A percentile compares a stretch with the other conserved stretches of the same genome.
Conservation (phyloP, 2,329 filamentous ascomycete genomes). For the Diaporthe capsici region DNA sequence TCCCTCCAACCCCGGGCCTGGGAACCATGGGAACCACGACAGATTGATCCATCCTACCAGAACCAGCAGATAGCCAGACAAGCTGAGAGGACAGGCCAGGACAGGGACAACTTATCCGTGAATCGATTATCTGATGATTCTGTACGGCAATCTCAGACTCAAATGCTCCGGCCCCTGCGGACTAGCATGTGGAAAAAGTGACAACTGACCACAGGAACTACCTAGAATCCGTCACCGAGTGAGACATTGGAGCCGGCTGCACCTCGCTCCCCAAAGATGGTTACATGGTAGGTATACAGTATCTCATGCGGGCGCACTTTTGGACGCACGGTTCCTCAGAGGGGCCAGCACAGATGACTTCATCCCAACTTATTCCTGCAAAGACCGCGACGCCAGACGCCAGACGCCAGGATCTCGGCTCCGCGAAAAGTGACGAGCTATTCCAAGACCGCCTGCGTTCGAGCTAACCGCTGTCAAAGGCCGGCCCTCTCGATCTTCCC, state of each 20-base stretch:
- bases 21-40: background rate
- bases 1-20: background rate
- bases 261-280: constrained; percentile 13
- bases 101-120: background rate
- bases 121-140: constrained; percentile 14
- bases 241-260: constrained; percentile 13
- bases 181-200: constrained; percentile 21
- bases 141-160: background rate
- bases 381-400: constrained; percentile 21
- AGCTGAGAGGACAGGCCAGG: background rate
- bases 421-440: constrained; percentile 20
- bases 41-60: background rate
- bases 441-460: background rate
- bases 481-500: background rate
- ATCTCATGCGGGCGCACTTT: constrained; percentile 1
- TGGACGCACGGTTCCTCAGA: constrained; percentile 28
- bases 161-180: background rate
- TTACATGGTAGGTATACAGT: constrained; percentile 15
- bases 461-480: constrained; percentile 22
- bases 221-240: constrained; percentile 2
- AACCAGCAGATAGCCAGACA: background rate
- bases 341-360: constrained; percentile 22
- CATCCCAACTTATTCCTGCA: constrained; percentile 24
- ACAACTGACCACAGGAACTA: constrained; percentile 1
- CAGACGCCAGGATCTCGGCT: constrained; percentile 32